Evolutionary conservation across 345 rosid genomes (phyloP), one percentile per base, ranked within the genome.

Genomic region (Eucalyptus viminalis): DNA sequence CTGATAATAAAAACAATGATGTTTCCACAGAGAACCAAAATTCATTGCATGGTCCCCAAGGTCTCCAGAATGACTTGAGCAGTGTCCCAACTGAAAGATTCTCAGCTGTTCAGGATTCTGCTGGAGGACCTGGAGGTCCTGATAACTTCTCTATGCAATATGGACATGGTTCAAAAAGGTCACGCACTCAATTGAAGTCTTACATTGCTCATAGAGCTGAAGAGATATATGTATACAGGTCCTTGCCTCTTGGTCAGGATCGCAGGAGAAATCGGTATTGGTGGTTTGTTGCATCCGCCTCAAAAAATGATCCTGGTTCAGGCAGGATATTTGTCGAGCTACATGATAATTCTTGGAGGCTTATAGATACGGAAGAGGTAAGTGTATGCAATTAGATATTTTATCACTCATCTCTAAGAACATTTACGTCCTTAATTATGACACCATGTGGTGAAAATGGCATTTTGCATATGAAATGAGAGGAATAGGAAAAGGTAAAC

Each of bases 231-330:
- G 95, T 93, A 24, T 98, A 96, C 91, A 93, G 99, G 94, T 98
- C 99, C 90, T 94, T 98, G 93, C 99, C 99, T 49, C 98, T 98
- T 83, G 99, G 99, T 90, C 99, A 95, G 92, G 99, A 98, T 92
- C 97, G 99, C n/a, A 94, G 98, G 91, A 96, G 94, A 87, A 97
- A 98, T 91, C 95, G 99, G 87, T 98, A 98, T 91, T 98, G 99
- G 99, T 99, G 94, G 90, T 97, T 96, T 93, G 97, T 95, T 90
- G 96, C 98, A 86, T 96, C 99, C 60, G 95, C 98, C 86, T 96
- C 99, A 45, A 93, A 89, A 90, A 97, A 92, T 91, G 99, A 98
- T 93, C 99, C 99, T 86, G 96, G 94, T 91, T 95, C 98, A 80
- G 98, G 99, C 76, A 93, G 96, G 90, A 94, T 98, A 90, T 96